phyloP scores from a whole-genome alignment of 768 basidiomycete genomes.

The Phanerochaete carnosa region DNA sequence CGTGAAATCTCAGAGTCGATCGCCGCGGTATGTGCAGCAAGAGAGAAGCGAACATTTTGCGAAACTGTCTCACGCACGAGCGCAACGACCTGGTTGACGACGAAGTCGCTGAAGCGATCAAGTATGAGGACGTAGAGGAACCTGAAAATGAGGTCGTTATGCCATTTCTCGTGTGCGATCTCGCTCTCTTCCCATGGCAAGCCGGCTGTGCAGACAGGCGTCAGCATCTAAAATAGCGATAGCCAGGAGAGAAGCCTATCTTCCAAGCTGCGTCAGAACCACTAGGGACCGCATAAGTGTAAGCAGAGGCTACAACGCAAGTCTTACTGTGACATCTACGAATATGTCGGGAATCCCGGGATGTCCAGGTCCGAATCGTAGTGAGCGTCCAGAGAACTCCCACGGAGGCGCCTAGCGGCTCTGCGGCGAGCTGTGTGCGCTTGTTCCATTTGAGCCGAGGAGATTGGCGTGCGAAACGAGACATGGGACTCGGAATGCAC shows the following conservation, averaged over 20 bases:
- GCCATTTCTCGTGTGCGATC: constrained; percentile 78
- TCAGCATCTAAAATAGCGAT: background rate
- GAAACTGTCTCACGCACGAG: constrained; percentile 96
- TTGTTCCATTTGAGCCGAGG: no score
- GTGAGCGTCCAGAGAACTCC: no score
- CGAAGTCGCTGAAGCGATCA: constrained; percentile 98
- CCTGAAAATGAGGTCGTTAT: constrained; percentile 81
- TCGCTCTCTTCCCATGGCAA: constrained; percentile 55
- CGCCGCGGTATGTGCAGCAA: constrained; percentile 84
- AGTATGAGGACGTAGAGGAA: constrained; percentile 88
- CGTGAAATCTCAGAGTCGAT: constrained; percentile 77
- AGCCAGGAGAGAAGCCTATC: constrained; percentile 39
- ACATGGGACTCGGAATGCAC: no score
- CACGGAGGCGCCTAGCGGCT: no score
- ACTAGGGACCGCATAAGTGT: no score
- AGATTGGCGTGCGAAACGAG: no score
- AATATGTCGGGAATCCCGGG: no score
- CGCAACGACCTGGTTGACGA: constrained; percentile 95
- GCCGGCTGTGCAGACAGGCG: constrained; percentile 39
- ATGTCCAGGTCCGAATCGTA: no score
- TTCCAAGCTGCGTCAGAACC: constrained; percentile 84
- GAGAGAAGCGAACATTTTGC: constrained; percentile 87
- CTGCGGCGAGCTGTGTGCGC: no score
- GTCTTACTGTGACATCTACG: no score
- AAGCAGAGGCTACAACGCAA: no score